Evolutionary conservation across 495 filamentous ascomycete genomes (phyloP).

Genomic region (Xylaria longipes): DNA sequence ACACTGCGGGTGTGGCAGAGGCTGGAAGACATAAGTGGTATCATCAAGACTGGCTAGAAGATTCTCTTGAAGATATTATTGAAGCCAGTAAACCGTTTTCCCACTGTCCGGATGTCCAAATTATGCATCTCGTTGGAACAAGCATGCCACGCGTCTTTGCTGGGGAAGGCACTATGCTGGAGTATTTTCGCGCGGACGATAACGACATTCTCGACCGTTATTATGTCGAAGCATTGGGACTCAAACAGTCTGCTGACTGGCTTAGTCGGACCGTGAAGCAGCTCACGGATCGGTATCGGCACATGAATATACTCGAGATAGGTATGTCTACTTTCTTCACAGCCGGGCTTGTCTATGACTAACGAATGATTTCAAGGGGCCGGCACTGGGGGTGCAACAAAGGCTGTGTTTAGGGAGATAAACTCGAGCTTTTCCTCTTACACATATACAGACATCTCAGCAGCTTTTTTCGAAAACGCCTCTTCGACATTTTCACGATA

Average conservation of each 20-base stretch:
- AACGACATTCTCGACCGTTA: slow-evolving; percentile 44
- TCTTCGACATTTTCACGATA: slow-evolving; percentile 40
- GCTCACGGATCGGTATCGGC: slow-evolving; percentile 48
- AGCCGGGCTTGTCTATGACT: slow-evolving; percentile 35
- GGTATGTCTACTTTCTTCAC: slow-evolving; percentile 30
- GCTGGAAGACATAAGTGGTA: slow-evolving; percentile 23
- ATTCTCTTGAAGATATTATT: slow-evolving; percentile 41
- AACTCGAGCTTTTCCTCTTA: slow-evolving; percentile 40
- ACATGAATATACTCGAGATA: slow-evolving; percentile 41
- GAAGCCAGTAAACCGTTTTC: slow-evolving; percentile 14
- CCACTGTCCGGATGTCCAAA: slow-evolving; percentile 24
- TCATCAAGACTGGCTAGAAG: slow-evolving; percentile 42
- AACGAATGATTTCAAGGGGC: slow-evolving; percentile 46
- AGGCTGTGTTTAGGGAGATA: slow-evolving; percentile 35
- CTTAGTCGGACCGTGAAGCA: slow-evolving; percentile 31
- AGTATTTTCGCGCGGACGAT: slow-evolving; percentile 43
- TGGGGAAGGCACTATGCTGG: slow-evolving; percentile 44
- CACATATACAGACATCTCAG: slow-evolving; percentile 56
- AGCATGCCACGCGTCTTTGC: slow-evolving; percentile 40
- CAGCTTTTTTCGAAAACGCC: slow-evolving; percentile 50
- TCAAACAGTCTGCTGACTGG: slow-evolving; percentile 19
- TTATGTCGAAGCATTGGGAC: slow-evolving; percentile 34
- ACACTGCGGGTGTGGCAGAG: not conserved
- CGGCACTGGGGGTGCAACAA: slow-evolving; percentile 50
- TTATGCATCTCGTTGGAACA: slow-evolving; percentile 40